Conservation (phyloP, 2,329 filamentous ascomycete species). For the Bimuria novae-zelandiae region DNA sequence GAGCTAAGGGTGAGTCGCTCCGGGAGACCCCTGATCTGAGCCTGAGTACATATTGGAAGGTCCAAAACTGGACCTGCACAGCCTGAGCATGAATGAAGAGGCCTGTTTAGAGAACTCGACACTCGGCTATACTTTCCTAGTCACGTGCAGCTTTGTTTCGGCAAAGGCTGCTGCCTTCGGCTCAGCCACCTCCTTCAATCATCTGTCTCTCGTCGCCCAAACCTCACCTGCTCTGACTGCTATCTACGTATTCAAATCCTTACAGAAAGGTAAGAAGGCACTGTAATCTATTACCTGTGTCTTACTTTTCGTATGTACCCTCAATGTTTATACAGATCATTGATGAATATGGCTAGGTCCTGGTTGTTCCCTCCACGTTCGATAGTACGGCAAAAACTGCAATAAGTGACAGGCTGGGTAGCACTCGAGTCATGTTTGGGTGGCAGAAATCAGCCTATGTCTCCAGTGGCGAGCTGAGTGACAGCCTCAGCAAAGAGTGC, state of each 20-base stretch:
- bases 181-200: background rate
- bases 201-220: conserved; percentile 1
- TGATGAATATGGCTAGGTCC: conserved; percentile 16
- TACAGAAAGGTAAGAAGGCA: conserved; percentile 11
- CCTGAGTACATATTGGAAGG: conserved; percentile 1
- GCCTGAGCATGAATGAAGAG: background rate
- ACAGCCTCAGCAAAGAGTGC: conserved; percentile 18
- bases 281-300: conserved; percentile 10
- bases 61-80: background rate
- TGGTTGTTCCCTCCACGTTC: conserved; percentile 13
- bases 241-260: conserved; percentile 14
- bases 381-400: conserved; percentile 18
- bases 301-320: conserved; percentile 15
- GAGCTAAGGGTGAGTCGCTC: conserved; percentile 2
- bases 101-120: background rate
- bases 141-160: background rate
- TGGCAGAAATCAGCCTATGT: conserved; percentile 18
- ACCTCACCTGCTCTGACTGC: conserved; percentile 8
- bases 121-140: conserved; percentile 5
- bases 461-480: conserved; percentile 16
- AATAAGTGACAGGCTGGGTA: conserved; percentile 20
- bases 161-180: background rate
- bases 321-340: conserved; percentile 17
- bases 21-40: background rate
- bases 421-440: conserved; percentile 16